These are phyloP conservation scores for Tetracladium setigerum DNA, from an alignment of 495 filamentous ascomycete species.

Conservation along the genomic window DNA sequence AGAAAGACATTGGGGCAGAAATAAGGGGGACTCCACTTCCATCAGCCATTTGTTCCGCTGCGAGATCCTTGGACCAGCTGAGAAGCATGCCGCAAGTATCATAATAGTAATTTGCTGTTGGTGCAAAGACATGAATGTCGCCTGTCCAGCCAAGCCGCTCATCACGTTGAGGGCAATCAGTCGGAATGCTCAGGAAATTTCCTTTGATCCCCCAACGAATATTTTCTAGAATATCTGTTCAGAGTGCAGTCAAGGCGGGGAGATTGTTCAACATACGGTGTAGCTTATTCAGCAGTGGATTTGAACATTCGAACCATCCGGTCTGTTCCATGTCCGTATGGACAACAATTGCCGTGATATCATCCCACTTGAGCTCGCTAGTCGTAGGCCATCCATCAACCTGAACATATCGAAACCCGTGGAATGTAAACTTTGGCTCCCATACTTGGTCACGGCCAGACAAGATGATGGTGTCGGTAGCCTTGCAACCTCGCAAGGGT, in stretches of 20 bases:
- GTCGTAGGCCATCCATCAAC: constrained; percentile 38
- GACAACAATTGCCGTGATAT: constrained; percentile 37
- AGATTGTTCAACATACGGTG: too few species aligned
- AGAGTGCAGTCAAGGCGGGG: too few species aligned
- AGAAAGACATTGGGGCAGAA: constrained; percentile 9
- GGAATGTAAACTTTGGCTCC: constrained; percentile 44
- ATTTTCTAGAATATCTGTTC: too few species aligned
- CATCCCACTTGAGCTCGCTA: constrained; percentile 7
- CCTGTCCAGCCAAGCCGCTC: constrained; percentile 51
- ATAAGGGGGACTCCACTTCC: constrained; percentile 5
- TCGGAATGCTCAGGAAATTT: constrained; percentile 46
- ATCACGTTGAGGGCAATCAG: constrained; percentile 48
- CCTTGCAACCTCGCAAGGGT: constrained; percentile 39
- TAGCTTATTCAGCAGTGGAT: constrained; percentile 38
- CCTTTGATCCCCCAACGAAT: constrained; percentile 44
- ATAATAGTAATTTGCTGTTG: constrained; percentile 42
- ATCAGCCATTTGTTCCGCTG: constrained; percentile 19
- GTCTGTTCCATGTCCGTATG: constrained; percentile 43
- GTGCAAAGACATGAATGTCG: constrained; percentile 41
- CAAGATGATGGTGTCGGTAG: constrained; percentile 34
- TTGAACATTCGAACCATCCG: constrained; percentile 38
- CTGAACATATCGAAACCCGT: constrained; percentile 49
- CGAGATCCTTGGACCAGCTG: constrained; percentile 32
- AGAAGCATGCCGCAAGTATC: constrained; percentile 40
- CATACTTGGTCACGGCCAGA: constrained; percentile 22